Evolutionary conservation across 108 stramenopile species (phyloP), one percentile per base, ranked within the genome.

Genomic region (Nitzschia inconspicua): DNA sequence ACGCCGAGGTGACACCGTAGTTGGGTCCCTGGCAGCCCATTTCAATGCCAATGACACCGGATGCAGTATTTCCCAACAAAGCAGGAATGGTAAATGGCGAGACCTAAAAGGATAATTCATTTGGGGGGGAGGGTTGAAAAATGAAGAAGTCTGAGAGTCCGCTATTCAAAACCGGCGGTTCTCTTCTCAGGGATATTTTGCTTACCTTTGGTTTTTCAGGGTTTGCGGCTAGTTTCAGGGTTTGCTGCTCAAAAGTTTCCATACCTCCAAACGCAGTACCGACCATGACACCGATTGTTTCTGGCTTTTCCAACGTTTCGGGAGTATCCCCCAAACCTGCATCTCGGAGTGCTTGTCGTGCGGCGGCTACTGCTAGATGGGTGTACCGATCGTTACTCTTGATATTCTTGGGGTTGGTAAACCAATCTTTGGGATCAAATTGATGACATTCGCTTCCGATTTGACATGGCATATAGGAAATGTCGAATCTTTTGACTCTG

Each of bases 31-130:
- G 65, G 57, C 85, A 85, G 19, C 89, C 90, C 47, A 70, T 72
- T 77, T 96, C 95, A 56, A 96, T 96, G 3, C 80, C 95, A 57
- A 96, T 85, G n/a, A 96, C 90, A 58, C 96, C 96, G 6, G 87
- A 83, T 19, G 94, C 94, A 13, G 96, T 95, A 71, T 96, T 96
- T 47, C 93, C 94, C 24, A 96, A 75, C 30, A 96, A 63, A 19
- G 94, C 94, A 34, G 96, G 96, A 63, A 97, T 97, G 25, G 94
- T 94, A 73, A 95, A 97, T 11, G 96, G 96, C 1, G 89, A 91
- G 18, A 91, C 90, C 89, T 90, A 58, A 35, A 36, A 31, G 41
- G 10, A 46, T 26, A 46, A 5, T 16, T 14, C 14, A n/a, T n/a
- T n/a, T n/a, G n/a, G n/a, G n/a, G n/a, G 48, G 30, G n/a, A 24